phyloP scores from a whole-genome alignment of 2,329 filamentous ascomycete species.

The Metarhizium humberi region DNA sequence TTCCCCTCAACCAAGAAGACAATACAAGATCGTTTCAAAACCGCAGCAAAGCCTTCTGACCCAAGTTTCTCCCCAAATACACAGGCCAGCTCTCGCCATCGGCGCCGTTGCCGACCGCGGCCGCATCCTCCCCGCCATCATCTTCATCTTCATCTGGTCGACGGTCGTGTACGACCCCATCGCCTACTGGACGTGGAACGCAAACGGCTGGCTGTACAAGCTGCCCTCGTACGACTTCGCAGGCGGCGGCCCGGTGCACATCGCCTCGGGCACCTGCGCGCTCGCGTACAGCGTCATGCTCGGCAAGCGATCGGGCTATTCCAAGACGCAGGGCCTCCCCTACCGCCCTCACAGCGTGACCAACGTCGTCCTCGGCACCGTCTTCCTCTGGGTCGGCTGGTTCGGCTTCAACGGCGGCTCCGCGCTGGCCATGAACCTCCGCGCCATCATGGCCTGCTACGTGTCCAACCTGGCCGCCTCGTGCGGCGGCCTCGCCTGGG shows the following conservation, averaged over 20 bases:
- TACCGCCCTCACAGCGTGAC: slow-evolving; percentile 68
- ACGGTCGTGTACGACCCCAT: slow-evolving; percentile 66
- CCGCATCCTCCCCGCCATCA: slow-evolving; percentile 49
- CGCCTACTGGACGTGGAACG: slow-evolving; percentile 67
- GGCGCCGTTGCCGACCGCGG: slow-evolving; percentile 53
- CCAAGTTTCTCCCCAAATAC: too few relatives aligned
- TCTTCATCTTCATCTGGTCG: slow-evolving; percentile 63
- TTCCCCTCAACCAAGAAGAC: slow-evolving; percentile 8
- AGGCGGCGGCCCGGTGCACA: slow-evolving; percentile 67
- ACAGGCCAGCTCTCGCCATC: slow-evolving; percentile 46
- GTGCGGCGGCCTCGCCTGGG: slow-evolving; percentile 75
- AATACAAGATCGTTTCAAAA: too few relatives aligned
- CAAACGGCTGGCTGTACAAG: slow-evolving; percentile 59
- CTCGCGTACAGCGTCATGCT: slow-evolving; percentile 67
- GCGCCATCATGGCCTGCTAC: slow-evolving; percentile 80
- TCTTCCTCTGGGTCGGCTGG: slow-evolving; percentile 87
- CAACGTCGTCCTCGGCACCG: slow-evolving; percentile 63
- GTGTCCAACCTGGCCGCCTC: slow-evolving; percentile 83
- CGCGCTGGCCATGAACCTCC: slow-evolving; percentile 72
- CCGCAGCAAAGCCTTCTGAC: too few relatives aligned
- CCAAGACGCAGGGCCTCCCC: slow-evolving; percentile 49
- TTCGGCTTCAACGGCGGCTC: slow-evolving; percentile 92
- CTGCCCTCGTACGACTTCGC: slow-evolving; percentile 66
- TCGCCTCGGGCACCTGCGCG: slow-evolving; percentile 61
- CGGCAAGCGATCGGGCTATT: slow-evolving; percentile 57